A percentile compares a stretch with the other conserved stretches of the same genome.
Evolutionary conservation across 2,329 filamentous ascomycete genomes (phyloP).

Genomic region (Neonectria magnoliae): DNA sequence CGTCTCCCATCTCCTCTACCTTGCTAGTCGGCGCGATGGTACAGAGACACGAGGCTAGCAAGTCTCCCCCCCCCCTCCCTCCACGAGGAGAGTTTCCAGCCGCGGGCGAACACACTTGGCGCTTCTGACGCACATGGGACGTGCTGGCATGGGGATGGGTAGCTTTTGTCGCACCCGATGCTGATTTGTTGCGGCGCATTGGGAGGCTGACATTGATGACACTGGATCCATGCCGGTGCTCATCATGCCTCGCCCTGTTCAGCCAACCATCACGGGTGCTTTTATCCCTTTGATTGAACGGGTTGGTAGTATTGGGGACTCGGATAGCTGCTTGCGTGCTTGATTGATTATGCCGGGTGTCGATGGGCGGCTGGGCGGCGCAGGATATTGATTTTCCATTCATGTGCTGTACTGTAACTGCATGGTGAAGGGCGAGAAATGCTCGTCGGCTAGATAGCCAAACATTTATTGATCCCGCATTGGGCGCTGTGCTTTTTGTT

Average conservation of each 20-base stretch:
- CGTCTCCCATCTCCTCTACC: too few species aligned
- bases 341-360: constrained; percentile 13
- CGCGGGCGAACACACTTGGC: constrained; percentile 5
- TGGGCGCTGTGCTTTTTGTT: constrained; percentile 3
- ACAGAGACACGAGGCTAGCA: constrained; percentile 7
- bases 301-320: constrained; percentile 7
- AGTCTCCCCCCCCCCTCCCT: too few species aligned
- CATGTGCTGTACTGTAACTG: background rate
- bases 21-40: background rate
- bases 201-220: constrained; percentile 22
- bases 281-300: background rate
- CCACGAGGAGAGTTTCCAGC: constrained; percentile 11
- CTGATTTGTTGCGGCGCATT: constrained; percentile 8
- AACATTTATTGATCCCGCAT: background rate
- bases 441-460: background rate
- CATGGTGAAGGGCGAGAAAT: constrained; percentile 2
- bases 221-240: constrained; percentile 15
- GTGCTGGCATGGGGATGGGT: constrained; percentile 4
- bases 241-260: background rate
- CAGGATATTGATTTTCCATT: background rate
- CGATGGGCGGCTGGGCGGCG: constrained; percentile 11
- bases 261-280: constrained; percentile 10
- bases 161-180: constrained; percentile 10
- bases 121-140: constrained; percentile 9
- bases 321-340: constrained; percentile 1